Evolutionary conservation across 2,329 filamentous ascomycete genomes (phyloP), one percentile per base, ranked within the genome.

Genomic region (Cercospora janseana): DNA sequence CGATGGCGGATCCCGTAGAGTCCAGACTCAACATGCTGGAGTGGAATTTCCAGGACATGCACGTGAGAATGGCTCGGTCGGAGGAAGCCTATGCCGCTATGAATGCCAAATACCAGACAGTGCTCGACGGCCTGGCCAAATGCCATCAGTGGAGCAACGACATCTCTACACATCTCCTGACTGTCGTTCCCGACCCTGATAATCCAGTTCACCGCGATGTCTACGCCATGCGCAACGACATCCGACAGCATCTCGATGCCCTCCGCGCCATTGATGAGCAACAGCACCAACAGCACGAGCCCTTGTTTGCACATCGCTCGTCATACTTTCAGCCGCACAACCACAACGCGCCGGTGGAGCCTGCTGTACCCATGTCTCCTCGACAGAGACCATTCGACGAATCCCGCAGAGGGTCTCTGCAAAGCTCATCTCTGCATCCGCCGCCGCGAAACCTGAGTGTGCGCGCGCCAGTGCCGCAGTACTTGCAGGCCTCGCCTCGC

Each of bases 301-400:
- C 76, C 15, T 51, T 56, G 15, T 64, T 62, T 50, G 47, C 26
- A 42, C 62, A 56, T 51, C 70, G 69, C 51, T 66, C 67, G 26
- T 72, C 72, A 49, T 73, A 70, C 56, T 70, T 72, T 64, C 70
- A 70, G 15, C 57, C 55, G 9, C 58, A 44, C 26, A 53, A 52
- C n/a, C 59, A 51, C 20, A 52, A 54, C 10, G 44, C 52, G 7
- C 49, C 59, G 3, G 55, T 57, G 44, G 65, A 66, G 34, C 58
- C 60, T 12, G 38, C 51, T 2, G 51, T 63, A 34, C 90, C 91
- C 8, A 79, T 95, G 29, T 97, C 92, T 31, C 92, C 92, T 15
- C 83, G 90, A 56, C 91, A 95, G 70, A 73, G 91, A 58, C 82
- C 90, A 7, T 87, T 91, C 63, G 91, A 95, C 63, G 92, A 95